These are phyloP conservation scores for Scorias spongiosa DNA, from an alignment of 2,329 filamentous ascomycete genomes.

Conservation along the genomic window DNA sequence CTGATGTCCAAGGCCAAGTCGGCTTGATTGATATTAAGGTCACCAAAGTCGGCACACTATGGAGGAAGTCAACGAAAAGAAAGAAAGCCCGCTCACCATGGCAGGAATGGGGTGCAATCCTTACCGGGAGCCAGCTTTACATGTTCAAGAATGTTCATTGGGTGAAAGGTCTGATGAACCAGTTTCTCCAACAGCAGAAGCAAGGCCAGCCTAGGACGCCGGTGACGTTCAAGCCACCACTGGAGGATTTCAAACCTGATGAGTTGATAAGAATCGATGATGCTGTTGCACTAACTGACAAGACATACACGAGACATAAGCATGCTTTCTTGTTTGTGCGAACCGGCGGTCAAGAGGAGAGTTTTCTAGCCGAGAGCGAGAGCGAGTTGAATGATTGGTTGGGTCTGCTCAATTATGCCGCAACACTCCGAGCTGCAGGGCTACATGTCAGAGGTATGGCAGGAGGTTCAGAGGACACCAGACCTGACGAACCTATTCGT, in stretches of 20 bases:
- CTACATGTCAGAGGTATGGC: constrained; percentile 81
- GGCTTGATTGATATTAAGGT: constrained; percentile 96
- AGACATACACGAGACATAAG: constrained; percentile 86
- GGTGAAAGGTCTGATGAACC: constrained; percentile 80
- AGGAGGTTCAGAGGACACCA: constrained; percentile 64
- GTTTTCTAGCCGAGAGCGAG: constrained; percentile 80
- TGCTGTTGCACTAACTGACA: constrained; percentile 75
- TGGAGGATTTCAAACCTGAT: constrained; percentile 88
- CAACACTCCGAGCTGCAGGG: constrained; percentile 81
- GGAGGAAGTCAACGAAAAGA: constrained; percentile 90
- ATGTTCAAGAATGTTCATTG: constrained; percentile 89
- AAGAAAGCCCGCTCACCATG: constrained; percentile 90
- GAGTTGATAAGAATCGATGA: constrained; percentile 85
- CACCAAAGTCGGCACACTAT: constrained; percentile 85
- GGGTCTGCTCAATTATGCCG: constrained; percentile 88
- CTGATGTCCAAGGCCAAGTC: constrained; percentile 72
- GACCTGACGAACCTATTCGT: constrained; percentile 48
- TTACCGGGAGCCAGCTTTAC: constrained; percentile 93
- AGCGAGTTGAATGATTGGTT: constrained; percentile 93
- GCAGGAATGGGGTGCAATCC: constrained; percentile 96
- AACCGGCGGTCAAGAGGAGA: constrained; percentile 74
- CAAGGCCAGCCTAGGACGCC: constrained; percentile 60
- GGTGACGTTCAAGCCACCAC: constrained; percentile 76
- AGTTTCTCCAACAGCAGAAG: constrained; percentile 70
- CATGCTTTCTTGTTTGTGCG: constrained; percentile 85